Evolutionary conservation across 2,329 filamentous ascomycete genomes (phyloP).

Genomic region (Arthrocladium fulminans): DNA sequence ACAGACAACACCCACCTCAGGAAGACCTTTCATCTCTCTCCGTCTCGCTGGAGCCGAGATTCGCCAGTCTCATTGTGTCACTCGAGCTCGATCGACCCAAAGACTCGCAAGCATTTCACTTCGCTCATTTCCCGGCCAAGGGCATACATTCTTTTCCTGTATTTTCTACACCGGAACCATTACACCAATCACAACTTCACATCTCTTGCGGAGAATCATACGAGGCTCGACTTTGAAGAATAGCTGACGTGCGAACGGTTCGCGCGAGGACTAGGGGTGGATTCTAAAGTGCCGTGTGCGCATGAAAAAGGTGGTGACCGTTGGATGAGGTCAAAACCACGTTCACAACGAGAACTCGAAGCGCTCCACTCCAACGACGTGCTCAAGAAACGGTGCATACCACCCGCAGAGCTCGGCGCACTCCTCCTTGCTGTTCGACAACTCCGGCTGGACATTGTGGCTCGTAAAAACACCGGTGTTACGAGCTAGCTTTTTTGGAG

Average conservation of each 20-base stretch:
- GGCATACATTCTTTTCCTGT: constrained; percentile 8
- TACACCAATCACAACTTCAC: neutral
- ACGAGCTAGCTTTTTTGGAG: neutral
- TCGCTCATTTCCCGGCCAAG: constrained; percentile 7
- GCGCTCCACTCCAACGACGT: too few species aligned
- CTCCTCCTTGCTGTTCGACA: neutral
- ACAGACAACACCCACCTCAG: neutral
- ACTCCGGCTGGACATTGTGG: neutral
- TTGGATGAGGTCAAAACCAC: neutral
- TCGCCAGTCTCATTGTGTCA: constrained; percentile 2
- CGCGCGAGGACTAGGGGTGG: neutral
- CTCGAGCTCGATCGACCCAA: neutral
- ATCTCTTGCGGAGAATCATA: neutral
- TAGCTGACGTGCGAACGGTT: neutral
- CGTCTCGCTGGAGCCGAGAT: constrained; percentile 3
- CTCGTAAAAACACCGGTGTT: neutral
- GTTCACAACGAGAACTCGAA: neutral
- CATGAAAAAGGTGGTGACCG: neutral
- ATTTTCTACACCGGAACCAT: constrained; percentile 1
- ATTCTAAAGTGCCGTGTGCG: neutral
- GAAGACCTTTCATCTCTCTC: neutral
- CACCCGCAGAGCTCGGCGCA: neutral
- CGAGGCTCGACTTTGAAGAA: neutral
- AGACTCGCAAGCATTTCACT: neutral
- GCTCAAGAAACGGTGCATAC: neutral